A percentile compares a stretch with the other conserved stretches of the same genome.
Evolutionary conservation across 305 asterid genomes (phyloP).

Genomic region (Fraxinus latifolia): DNA sequence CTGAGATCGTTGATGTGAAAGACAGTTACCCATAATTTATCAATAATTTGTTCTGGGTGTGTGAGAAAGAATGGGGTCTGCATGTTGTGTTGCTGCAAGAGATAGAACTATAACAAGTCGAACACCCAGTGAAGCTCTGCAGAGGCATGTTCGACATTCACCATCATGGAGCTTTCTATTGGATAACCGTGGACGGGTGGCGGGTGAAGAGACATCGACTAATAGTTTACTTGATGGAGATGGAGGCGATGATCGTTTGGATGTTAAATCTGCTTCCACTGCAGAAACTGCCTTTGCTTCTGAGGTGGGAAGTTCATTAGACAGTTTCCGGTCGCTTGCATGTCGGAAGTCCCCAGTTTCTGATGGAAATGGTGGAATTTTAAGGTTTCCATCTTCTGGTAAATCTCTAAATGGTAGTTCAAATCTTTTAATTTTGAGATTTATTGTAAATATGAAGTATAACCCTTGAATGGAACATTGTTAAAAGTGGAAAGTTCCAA

Average conservation of each 20-base stretch:
- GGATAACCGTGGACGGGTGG: slow-evolving; percentile 90
- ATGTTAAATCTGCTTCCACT: slow-evolving; percentile 55
- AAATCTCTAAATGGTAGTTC: slow-evolving; percentile 22
- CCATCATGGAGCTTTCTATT: slow-evolving; percentile 97
- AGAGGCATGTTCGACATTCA: slow-evolving; percentile 67
- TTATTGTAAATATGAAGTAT: slow-evolving; percentile 7
- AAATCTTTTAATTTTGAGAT: background rate
- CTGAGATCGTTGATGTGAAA: background rate
- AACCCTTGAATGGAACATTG: slow-evolving; percentile 10
- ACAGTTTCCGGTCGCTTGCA: slow-evolving; percentile 55
- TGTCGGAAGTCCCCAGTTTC: slow-evolving; percentile 73
- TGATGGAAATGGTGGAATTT: slow-evolving; percentile 47
- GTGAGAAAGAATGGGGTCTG: slow-evolving; percentile 83
- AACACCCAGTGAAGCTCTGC: slow-evolving; percentile 31
- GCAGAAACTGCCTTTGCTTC: slow-evolving; percentile 65
- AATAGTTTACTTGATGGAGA: slow-evolving; percentile 58
- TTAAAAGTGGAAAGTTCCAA: background rate
- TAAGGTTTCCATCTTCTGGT: slow-evolving; percentile 55
- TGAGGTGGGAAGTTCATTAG: slow-evolving; percentile 77
- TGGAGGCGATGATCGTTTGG: slow-evolving; percentile 38
- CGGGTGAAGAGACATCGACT: slow-evolving; percentile 76
- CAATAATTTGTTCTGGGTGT: slow-evolving; percentile 19
- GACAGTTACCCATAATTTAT: slow-evolving; percentile 1
- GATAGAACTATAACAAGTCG: slow-evolving; percentile 33
- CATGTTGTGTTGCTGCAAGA: slow-evolving; percentile 90